Percentiles rank a stretch among this genome's conserved stretches.
phyloP scores from a whole-genome alignment of 805 yeast species.

The Ogataea ganodermae region DNA sequence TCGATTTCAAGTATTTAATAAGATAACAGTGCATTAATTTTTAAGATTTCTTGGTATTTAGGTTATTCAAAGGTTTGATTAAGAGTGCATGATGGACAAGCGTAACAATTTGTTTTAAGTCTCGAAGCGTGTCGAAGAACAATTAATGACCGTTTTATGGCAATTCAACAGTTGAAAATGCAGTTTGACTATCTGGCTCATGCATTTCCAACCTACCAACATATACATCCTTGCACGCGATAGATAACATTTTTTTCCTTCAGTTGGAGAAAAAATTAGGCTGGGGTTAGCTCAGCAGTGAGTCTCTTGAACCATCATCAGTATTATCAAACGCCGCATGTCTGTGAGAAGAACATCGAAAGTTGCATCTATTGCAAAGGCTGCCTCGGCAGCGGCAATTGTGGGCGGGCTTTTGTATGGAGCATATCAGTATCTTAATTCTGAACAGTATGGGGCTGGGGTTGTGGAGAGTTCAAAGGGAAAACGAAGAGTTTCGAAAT shows the following conservation, averaged over 20 bases:
- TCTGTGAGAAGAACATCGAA: background rate
- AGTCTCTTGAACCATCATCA: background rate
- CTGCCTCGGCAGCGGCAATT: slow-evolving; percentile 29
- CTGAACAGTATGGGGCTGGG: background rate
- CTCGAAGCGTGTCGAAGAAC: no score
- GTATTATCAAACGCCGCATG: slow-evolving; percentile 1
- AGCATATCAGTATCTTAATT: slow-evolving; percentile 12
- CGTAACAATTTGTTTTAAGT: no score
- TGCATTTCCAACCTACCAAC: no score
- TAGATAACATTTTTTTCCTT: background rate
- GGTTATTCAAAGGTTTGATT: no score
- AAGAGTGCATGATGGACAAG: no score
- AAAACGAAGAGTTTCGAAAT: slow-evolving; percentile 6
- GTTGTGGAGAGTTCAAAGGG: slow-evolving; percentile 1
- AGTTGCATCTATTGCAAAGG: slow-evolving; percentile 29
- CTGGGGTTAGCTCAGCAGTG: background rate
- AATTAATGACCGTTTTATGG: no score
- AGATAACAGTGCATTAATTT: no score
- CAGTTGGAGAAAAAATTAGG: background rate
- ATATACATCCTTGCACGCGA: slow-evolving; percentile 2
- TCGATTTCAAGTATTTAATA: no score
- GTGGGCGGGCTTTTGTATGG: slow-evolving; percentile 18
- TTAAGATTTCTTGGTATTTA: no score
- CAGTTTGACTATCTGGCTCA: no score
- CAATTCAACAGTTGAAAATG: no score